These are phyloP conservation scores for Nicotiana attenuata DNA, from an alignment of 257 asterid species.

Conservation along the genomic window DNA sequence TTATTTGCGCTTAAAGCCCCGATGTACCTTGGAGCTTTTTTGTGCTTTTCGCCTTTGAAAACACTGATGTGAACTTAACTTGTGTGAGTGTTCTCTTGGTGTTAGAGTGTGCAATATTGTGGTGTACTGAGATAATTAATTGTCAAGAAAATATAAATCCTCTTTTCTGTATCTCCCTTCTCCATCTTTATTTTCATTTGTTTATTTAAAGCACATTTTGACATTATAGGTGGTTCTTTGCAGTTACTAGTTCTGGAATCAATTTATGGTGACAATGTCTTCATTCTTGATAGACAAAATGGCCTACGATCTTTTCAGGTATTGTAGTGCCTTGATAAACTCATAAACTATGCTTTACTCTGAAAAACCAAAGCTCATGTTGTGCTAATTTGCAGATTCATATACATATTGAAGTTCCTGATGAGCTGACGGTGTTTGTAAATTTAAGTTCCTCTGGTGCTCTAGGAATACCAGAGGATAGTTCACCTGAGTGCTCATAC, in stretches of 20 bases:
- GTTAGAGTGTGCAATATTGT: neutral
- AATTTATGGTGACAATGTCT: slow-evolving; percentile 64
- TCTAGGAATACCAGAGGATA: slow-evolving; percentile 20
- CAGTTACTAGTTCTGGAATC: slow-evolving; percentile 86
- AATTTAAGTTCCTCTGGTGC: slow-evolving; percentile 42
- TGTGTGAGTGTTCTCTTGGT: neutral
- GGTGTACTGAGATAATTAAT: neutral
- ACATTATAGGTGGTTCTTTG: slow-evolving; percentile 15
- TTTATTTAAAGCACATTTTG: neutral
- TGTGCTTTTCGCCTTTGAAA: too few species aligned
- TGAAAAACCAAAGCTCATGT: neutral
- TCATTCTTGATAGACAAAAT: slow-evolving; percentile 48
- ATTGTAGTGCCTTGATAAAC: slow-evolving; percentile 4
- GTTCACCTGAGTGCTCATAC: slow-evolving; percentile 53
- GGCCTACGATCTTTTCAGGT: slow-evolving; percentile 74
- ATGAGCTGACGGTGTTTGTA: slow-evolving; percentile 45
- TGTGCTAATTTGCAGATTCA: slow-evolving; percentile 44
- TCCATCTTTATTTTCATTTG: neutral
- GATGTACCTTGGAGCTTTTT: too few species aligned
- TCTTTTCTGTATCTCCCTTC: neutral
- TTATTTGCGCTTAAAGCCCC: too few species aligned
- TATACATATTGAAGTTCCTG: slow-evolving; percentile 61
- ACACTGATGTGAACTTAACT: too few species aligned
- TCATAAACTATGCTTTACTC: neutral
- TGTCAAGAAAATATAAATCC: neutral